A percentile compares a stretch with the other conserved stretches of the same genome.
These are phyloP conservation scores for Metschnikowia sp. DNA, from an alignment of 805 yeast genomes.

Conservation along the genomic window DNA sequence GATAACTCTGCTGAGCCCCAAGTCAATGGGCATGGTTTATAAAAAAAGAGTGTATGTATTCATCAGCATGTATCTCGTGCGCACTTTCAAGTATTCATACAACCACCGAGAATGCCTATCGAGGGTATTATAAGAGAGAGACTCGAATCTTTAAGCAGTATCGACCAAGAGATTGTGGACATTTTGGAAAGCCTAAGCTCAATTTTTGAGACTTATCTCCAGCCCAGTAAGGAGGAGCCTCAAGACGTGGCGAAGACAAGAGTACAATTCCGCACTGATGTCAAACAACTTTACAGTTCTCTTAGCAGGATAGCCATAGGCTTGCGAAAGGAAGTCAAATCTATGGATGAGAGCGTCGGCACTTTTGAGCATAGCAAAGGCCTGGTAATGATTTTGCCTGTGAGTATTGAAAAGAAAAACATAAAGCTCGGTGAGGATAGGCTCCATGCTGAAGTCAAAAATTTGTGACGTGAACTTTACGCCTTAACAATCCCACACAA, in stretches of 20 bases:
- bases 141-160: constrained; percentile 47
- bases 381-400: constrained; percentile 56
- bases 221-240: constrained; percentile 23
- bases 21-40: constrained; percentile 26
- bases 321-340: constrained; percentile 62
- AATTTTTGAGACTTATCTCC: constrained; percentile 42
- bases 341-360: constrained; percentile 58
- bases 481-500: no score
- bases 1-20: constrained; percentile 34
- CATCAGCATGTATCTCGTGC: background rate
- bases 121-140: constrained; percentile 44
- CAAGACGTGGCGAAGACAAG: constrained; percentile 25
- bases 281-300: constrained; percentile 48
- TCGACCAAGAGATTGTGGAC: constrained; percentile 52
- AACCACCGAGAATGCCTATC: background rate
- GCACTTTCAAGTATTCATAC: background rate
- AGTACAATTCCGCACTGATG: constrained; percentile 40
- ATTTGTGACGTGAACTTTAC: background rate
- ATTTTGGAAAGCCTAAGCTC: constrained; percentile 48
- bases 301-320: constrained; percentile 57
- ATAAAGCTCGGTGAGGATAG: constrained; percentile 62
- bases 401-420: constrained; percentile 66
- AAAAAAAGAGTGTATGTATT: background rate
- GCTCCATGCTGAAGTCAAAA: constrained; percentile 44
- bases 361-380: constrained; percentile 44